Base-by-base conservation (phyloP, 2,329 filamentous ascomycete species). In the Fusarium sulawesiense region DNA sequence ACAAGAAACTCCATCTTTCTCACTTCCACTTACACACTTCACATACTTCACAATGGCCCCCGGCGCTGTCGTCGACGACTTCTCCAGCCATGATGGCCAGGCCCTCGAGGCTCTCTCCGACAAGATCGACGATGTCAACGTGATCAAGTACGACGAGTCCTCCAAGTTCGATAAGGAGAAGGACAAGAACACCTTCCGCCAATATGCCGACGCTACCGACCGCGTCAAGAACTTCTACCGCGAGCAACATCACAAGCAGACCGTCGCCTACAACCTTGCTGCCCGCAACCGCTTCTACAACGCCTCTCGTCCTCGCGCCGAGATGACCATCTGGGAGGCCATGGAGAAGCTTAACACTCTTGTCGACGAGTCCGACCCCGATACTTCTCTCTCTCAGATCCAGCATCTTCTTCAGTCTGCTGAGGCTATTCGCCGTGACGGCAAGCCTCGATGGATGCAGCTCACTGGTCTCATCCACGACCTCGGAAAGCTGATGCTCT, bases 341-440 rank as follows among this genome's bases (percentile, higher is more conserved):
- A 96, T 97, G 82, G 93, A 97, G 87, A 94, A 93, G 81, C 90
- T 97, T 76, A 93, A 97, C 86, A 93, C 92, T 0, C 87, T 97
- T 55, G 92, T 97, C 79, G 94, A 97, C 82, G 92, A 97, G 81
- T 94, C 91, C 21, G 94, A 97, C 83, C 94, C 94, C 3, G 93
- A 97, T 82, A 97, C 94, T 47, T 89, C 88, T 49, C 89, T 97
- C 68, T 91, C 89, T 29, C 94, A 97, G 83, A 97, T 97, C 78
- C 92, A 97, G 81, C 94, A 97, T 80, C 86, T 97, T 30, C 88
- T 97, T 18, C 94, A 97, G 80, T 91, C 92, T 20, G 94, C 94
- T 56, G 94, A 97, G 82, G 94, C 93, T 16, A 96, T 97, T 78
- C 91, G 93, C 30, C 89, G 92, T 50, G 94, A 97, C 78, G 91